Percentiles rank a stretch among this genome's conserved stretches.
Conservation (phyloP, 345 rosid species). For the Eucalyptus guilfoylei region DNA sequence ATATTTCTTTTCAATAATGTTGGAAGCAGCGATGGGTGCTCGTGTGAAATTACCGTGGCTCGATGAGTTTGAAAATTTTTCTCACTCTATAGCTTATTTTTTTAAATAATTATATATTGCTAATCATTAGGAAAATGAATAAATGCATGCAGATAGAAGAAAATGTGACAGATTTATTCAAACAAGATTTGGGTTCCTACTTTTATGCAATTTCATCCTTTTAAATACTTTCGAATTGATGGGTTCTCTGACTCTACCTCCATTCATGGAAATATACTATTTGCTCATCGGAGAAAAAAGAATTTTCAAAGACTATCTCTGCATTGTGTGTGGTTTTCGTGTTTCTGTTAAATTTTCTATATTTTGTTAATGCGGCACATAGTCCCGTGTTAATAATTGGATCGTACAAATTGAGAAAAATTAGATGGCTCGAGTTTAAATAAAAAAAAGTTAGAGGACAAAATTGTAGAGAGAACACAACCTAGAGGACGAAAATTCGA, state of each 20-base stretch:
- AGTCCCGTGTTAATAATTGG: not conserved
- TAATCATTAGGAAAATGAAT: not conserved
- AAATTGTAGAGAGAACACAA: not conserved
- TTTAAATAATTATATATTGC: not conserved
- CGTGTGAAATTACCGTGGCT: not conserved
- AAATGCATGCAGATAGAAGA: not conserved
- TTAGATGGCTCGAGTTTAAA: not conserved
- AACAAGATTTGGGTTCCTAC: not conserved
- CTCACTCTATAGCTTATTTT: not conserved
- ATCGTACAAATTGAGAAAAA: not conserved
- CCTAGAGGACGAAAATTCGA: not conserved
- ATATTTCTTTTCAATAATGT: not conserved
- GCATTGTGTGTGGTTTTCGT: not conserved
- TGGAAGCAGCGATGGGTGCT: not conserved
- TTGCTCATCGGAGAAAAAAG: not conserved
- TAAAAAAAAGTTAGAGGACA: not conserved
- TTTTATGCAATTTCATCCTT: not conserved
- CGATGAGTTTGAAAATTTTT: not conserved
- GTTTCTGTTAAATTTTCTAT: not conserved
- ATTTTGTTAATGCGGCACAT: accelerated
- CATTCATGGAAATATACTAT: not conserved
- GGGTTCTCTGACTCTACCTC: not conserved
- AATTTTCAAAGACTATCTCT: not conserved
- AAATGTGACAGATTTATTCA: not conserved
- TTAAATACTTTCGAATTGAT: not conserved